Percentiles rank a stretch among this genome's conserved stretches.
phyloP scores from a whole-genome alignment of 2,329 filamentous ascomycete genomes.

The Phoma sp. region DNA sequence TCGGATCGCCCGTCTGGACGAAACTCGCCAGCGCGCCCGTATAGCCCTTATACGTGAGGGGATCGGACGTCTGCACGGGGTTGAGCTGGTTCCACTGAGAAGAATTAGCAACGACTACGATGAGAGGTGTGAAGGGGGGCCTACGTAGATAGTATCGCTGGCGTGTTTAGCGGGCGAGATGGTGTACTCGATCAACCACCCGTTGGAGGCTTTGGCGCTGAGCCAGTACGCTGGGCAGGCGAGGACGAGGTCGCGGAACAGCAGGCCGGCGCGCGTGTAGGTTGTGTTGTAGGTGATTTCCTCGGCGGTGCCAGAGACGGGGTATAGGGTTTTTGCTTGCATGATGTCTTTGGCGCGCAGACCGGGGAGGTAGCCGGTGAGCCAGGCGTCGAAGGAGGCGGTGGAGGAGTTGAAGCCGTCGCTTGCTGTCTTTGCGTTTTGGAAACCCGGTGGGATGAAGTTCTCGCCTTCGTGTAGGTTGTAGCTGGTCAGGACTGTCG shows the following conservation, averaged over 20 bases:
- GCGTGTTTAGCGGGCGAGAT: slow-evolving; percentile 66
- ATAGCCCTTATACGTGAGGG: slow-evolving; percentile 63
- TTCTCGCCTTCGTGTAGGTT: slow-evolving; percentile 69
- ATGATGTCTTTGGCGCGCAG: slow-evolving; percentile 52
- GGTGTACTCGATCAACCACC: slow-evolving; percentile 66
- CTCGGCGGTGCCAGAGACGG: slow-evolving; percentile 55
- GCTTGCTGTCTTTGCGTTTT: slow-evolving; percentile 36
- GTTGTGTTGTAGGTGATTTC: slow-evolving; percentile 59
- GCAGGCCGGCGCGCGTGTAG: slow-evolving; percentile 60
- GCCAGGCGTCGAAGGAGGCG: slow-evolving; percentile 60
- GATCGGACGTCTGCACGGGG: slow-evolving; percentile 58
- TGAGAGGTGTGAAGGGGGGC: not conserved
- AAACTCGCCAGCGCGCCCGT: slow-evolving; percentile 66
- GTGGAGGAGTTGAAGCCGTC: slow-evolving; percentile 59
- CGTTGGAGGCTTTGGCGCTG: slow-evolving; percentile 52
- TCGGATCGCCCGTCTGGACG: slow-evolving; percentile 65
- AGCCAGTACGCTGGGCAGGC: slow-evolving; percentile 68
- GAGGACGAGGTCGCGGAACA: slow-evolving; percentile 65
- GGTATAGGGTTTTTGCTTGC: slow-evolving; percentile 56
- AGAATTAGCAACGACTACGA: slow-evolving; percentile 2
- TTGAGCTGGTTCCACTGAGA: slow-evolving; percentile 63
- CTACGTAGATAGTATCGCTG: slow-evolving; percentile 62
- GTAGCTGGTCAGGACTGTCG: slow-evolving; percentile 62
- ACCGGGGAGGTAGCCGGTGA: slow-evolving; percentile 60
- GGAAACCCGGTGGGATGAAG: slow-evolving; percentile 62